phyloP scores from a whole-genome alignment of 768 basidiomycete genomes.

The Phanerochaete sordida region DNA sequence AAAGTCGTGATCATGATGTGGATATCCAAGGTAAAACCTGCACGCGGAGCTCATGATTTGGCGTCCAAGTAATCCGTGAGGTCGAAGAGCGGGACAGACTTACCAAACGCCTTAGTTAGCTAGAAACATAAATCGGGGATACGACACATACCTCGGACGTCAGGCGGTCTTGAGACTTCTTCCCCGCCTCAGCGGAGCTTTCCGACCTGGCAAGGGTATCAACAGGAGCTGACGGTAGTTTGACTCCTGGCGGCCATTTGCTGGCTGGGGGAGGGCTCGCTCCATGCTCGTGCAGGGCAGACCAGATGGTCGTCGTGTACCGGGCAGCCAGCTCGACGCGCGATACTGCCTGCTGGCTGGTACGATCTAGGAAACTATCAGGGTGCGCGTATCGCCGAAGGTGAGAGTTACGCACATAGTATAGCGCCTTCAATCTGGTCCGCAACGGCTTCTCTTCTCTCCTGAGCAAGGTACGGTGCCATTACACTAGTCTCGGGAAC shows the following conservation, averaged over 20 bases:
- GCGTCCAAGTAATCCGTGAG: conserved; percentile 48
- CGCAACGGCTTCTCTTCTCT: conserved; percentile 76
- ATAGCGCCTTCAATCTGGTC: conserved; percentile 89
- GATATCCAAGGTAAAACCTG: neutral
- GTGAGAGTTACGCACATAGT: conserved; percentile 51
- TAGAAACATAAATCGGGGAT: too few species aligned
- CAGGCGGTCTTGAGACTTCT: neutral
- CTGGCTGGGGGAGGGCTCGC: conserved; percentile 39
- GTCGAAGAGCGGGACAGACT: conserved; percentile 53
- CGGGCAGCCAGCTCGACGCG: conserved; percentile 62
- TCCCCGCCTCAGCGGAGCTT: neutral
- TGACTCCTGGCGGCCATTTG: conserved; percentile 39
- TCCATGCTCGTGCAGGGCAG: conserved; percentile 45
- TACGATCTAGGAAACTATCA: conserved; percentile 39
- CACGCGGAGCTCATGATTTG: conserved; percentile 32
- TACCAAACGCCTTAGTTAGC: neutral
- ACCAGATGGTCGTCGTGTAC: conserved; percentile 63
- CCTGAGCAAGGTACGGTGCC: conserved; percentile 70
- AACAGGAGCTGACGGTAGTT: conserved; percentile 19
- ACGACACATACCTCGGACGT: neutral
- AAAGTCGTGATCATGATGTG: neutral
- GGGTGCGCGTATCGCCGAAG: neutral
- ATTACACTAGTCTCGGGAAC: conserved; percentile 76
- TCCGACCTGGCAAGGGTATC: neutral
- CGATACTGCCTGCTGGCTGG: conserved; percentile 50